Base-by-base conservation (phyloP, 805 yeast genomes). In the Kodamaea kaohsiungensis region DNA sequence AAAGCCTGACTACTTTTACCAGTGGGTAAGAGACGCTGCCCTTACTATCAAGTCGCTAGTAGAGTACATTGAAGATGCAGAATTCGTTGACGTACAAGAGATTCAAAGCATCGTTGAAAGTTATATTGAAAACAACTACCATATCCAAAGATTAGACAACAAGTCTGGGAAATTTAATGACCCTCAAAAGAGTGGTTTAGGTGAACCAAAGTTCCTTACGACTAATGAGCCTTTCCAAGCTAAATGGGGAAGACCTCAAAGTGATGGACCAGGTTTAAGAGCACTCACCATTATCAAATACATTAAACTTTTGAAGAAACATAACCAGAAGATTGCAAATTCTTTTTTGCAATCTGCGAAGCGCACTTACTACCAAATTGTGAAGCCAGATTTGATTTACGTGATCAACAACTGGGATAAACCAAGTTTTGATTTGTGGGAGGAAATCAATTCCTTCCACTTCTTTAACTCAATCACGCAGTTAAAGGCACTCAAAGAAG, bases 191-290 rank as follows among this genome's bases (percentile, higher is more conserved):
- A 69, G 70, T 7, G 91, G 89, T 1, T 75, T 92, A 35, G 98
- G 98, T 1, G 98, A 93, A 67, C 98, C 98, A 7, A 93, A 93
- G 68, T 93, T 88, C 65, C 67, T 78, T 66, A 83, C 85, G 3
- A 81, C 90, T 65, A 86, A 87, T 19, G 62, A 82, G 0, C 76
- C 88, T 0, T 93, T 88, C 62, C 67, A 68, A 5, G 85, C 73
- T 1, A 67, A 74, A 37, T 93, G 98, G 98, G 98, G 98, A 1
- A 78, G 98, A 61, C 98, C 98, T 0, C 98, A 93, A 70, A 81
- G 91, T 56, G 98, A 93, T 68, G 98, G 98, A 0, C 97, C 98
- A 0, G 92, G 96, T 0, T 76, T 93, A 54, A 79, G 98, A 61
- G 79, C 85, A 9, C 78, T 87, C 53, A 80, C 96, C 1, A 77